Conservation (phyloP, 345 rosid species). For the Salix suchowensis region DNA sequence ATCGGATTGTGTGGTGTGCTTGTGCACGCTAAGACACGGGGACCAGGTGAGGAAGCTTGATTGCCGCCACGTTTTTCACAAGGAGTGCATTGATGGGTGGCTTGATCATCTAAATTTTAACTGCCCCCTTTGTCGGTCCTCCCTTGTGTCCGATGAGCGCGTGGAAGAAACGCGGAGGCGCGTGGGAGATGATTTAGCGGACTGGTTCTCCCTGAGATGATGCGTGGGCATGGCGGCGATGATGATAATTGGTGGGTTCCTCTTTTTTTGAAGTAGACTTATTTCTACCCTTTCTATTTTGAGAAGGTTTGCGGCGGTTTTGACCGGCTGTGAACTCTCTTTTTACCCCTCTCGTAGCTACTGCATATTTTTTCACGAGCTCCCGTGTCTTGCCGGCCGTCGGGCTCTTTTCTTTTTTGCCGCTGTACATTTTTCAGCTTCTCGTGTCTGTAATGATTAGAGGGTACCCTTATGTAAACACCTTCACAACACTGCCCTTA, state of each 20-base stretch:
- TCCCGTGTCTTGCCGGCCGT: neutral
- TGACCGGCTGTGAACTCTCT: neutral
- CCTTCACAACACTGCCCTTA: neutral
- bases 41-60: constrained; percentile 70
- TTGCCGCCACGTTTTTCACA: constrained; percentile 84
- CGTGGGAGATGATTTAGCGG: constrained; percentile 47
- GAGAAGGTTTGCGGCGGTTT: constrained; percentile 11
- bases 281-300: neutral
- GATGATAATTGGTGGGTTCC: neutral
- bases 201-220: constrained; percentile 45
- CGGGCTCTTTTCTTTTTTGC: neutral
- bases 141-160: constrained; percentile 43
- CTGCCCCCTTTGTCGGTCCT: constrained; percentile 71
- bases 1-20: constrained; percentile 61
- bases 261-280: neutral
- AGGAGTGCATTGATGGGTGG: constrained; percentile 77
- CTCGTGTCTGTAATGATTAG: neutral
- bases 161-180: constrained; percentile 41
- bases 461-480: neutral
- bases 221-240: constrained; percentile 1
- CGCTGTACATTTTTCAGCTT: constrained; percentile 1
- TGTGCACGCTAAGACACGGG: constrained; percentile 58
- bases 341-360: neutral
- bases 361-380: neutral
- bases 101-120: constrained; percentile 59